Conservation (phyloP, 129 eudicot species). For the Flaveria linearis region DNA sequence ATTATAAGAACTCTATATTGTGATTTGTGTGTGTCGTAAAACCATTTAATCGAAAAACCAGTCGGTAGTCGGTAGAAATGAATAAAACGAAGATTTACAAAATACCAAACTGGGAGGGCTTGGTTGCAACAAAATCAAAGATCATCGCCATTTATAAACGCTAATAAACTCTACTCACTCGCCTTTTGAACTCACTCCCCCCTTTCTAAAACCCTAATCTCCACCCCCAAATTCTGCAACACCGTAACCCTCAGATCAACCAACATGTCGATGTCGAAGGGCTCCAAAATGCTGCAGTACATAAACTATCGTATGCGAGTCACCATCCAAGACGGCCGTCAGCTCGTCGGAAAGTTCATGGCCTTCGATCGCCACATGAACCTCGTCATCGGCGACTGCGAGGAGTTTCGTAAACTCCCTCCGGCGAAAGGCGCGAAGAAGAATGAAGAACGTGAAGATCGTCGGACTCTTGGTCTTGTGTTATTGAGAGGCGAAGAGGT, state of each 20-base stretch:
- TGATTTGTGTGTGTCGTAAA: too few relatives aligned
- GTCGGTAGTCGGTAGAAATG: too few relatives aligned
- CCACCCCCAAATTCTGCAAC: conserved; percentile 6
- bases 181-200: conserved; percentile 15
- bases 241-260: conserved; percentile 22
- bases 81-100: too few relatives aligned
- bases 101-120: conserved; percentile 6
- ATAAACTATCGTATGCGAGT: conserved; percentile 92
- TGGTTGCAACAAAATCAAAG: not conserved
- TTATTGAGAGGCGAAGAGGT: conserved; percentile 90
- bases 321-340: conserved; percentile 94
- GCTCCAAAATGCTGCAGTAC: conserved; percentile 90
- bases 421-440: conserved; percentile 66
- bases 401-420: conserved; percentile 86
- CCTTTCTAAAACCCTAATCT: conserved; percentile 42
- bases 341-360: conserved; percentile 92
- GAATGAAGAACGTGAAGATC: conserved; percentile 76
- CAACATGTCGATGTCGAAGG: conserved; percentile 94
- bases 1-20: too few relatives aligned
- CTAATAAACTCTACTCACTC: not conserved
- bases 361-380: conserved; percentile 99
- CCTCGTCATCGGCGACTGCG: conserved; percentile 97
- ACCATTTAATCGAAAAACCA: too few relatives aligned
- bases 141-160: not conserved
- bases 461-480: conserved; percentile 88